A percentile compares a stretch with the other conserved stretches of the same genome.
Evolutionary conservation across 176 grass and related monocot genomes (phyloP).

Genomic region (Leersia perrieri): DNA sequence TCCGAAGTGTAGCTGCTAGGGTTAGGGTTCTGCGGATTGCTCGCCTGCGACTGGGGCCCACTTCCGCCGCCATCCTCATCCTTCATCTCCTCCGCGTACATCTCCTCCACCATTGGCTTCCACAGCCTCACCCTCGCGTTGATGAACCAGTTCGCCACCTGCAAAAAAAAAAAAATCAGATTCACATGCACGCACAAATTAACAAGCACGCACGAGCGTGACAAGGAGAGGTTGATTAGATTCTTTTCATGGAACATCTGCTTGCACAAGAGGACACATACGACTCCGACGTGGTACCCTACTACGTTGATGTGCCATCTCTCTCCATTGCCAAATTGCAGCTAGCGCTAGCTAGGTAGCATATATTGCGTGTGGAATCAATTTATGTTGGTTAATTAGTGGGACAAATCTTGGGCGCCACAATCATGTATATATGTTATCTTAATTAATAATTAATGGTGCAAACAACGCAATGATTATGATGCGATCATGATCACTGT

Average conservation of each 20-base stretch:
- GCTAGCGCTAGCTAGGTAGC: background rate
- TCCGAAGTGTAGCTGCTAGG: slow-evolving; percentile 18
- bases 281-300: slow-evolving; percentile 44
- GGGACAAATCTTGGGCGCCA: slow-evolving; percentile 14
- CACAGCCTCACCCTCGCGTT: slow-evolving; percentile 64
- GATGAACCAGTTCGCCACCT: slow-evolving; percentile 78
- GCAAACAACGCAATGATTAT: slow-evolving; percentile 22
- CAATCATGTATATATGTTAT: background rate
- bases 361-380: slow-evolving; percentile 36
- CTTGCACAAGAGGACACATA: background rate
- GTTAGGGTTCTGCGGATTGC: slow-evolving; percentile 25
- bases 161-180: too few species aligned
- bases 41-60: slow-evolving; percentile 27
- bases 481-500: slow-evolving; percentile 28
- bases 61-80: slow-evolving; percentile 39
- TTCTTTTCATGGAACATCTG: background rate
- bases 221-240: background rate
- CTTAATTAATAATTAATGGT: slow-evolving; percentile 7
- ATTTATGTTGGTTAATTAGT: slow-evolving; percentile 15
- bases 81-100: slow-evolving; percentile 75
- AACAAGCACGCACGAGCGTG: background rate
- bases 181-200: too few species aligned
- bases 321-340: background rate
- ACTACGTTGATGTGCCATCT: slow-evolving; percentile 14
- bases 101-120: slow-evolving; percentile 88